Evolutionary conservation across 352 stramenopile species (phyloP), one percentile per base, ranked within the genome.

Genomic region (Globisporangium apiculatum): DNA sequence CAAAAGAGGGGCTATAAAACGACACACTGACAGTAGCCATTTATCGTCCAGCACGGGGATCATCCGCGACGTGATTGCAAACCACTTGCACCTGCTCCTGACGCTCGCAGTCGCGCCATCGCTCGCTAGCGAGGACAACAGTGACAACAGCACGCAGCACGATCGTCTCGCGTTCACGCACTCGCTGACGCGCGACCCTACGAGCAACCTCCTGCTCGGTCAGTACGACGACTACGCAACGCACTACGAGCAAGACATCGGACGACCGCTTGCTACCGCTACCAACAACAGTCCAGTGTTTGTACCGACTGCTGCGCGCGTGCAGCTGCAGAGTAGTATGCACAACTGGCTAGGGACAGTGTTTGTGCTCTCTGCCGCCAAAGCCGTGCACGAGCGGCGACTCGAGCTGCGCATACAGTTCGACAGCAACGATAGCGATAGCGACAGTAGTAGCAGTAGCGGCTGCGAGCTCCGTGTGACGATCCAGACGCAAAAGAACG

Each of bases 11-110:
- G 24, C 2, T 31, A 3, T 31, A 31, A 24, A n/a, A n/a, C n/a
- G n/a, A n/a, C n/a, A 35, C 4, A 52, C 46, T 54, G 55, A 50
- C n/a, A 48, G 11, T 53, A 15, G 41, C 31, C 42, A 7, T 40
- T 14, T 2, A 24, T 41, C 15, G 42, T 9, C 5, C 43, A 88
- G 75, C 31, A 69, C 70, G 36, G 85, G 85, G 3, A 89, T 95
- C 37, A 71, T 95, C 35, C 79, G 85, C 8, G 83, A 95, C 43
- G 76, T 92, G 5, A 89, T 94, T 71, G 74, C 77, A 18, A 95
- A 94, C 58, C 85, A 95, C 38, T 63, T 95, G 36, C 83, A 89
- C 12, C 60, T 91, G 11, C 57, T 94, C 15, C 60, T 90, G 0
- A 66, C 64, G 1, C 48, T 72, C 46, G 53, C 75, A 12, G 66